Percentiles rank a stretch among this genome's conserved stretches.
Conservation (phyloP, 176 grass and related monocot species). For the Lolium rigidum region DNA sequence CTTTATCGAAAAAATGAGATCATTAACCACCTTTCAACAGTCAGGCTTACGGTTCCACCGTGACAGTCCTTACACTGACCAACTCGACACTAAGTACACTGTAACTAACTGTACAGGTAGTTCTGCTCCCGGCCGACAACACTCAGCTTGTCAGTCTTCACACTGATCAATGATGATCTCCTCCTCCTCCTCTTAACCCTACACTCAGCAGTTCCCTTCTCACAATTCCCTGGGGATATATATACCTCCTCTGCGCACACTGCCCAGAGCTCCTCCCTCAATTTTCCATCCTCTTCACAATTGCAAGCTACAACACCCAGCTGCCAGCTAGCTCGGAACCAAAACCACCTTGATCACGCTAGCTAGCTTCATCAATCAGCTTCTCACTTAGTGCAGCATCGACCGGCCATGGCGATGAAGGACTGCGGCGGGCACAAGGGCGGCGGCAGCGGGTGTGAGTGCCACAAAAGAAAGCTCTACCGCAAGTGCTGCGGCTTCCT, state of each 20-base stretch:
- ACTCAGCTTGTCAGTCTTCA: conserved; percentile 18
- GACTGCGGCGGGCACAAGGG: conserved; percentile 60
- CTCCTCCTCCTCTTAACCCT: not conserved
- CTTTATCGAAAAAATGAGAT: too few relatives aligned
- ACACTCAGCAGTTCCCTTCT: not conserved
- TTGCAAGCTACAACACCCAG: not conserved
- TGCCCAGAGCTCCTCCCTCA: not conserved
- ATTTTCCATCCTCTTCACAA: not conserved
- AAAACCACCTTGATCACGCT: not conserved
- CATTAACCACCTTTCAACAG: too few relatives aligned
- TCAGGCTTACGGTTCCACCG: not conserved
- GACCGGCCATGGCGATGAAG: conserved; percentile 39
- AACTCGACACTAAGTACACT: not conserved
- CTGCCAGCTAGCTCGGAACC: not conserved
- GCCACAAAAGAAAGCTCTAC: not conserved
- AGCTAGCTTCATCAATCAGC: not conserved
- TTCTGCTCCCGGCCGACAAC: conserved; percentile 3
- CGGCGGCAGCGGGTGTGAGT: not conserved
- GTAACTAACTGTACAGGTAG: not conserved
- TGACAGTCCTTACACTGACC: not conserved
- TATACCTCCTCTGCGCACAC: conserved; percentile 10
- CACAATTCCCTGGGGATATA: not conserved
- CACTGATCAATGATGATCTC: conserved; percentile 45
- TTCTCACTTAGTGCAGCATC: not conserved
- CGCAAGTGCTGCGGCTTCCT: conserved; percentile 13